Evolutionary conservation across 345 rosid species (phyloP).

Genomic region (Melaleuca quinquenervia): DNA sequence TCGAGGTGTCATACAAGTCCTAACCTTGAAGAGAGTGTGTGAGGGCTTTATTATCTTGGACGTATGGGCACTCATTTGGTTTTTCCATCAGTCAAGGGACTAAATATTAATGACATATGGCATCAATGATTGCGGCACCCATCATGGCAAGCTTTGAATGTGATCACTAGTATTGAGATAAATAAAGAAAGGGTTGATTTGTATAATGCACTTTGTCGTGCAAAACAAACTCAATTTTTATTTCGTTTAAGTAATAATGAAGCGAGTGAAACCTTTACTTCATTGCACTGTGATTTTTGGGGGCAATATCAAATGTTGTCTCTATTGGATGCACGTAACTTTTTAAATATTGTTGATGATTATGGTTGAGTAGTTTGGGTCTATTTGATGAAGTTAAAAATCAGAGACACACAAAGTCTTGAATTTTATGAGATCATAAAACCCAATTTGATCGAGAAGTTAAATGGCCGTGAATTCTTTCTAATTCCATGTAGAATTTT

Average conservation of each 20-base stretch:
- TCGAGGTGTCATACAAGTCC: no score
- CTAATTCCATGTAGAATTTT: not conserved
- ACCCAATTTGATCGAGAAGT: not conserved
- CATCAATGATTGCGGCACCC: not conserved
- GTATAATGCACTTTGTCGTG: not conserved
- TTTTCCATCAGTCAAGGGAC: not conserved
- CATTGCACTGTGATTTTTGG: not conserved
- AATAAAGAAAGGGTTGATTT: not conserved
- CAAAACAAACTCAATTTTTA: not conserved
- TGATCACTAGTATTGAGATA: not conserved
- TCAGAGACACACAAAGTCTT: not conserved
- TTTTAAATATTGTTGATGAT: not conserved
- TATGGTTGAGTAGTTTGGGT: not conserved
- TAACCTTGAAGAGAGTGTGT: not conserved
- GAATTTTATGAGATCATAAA: not conserved
- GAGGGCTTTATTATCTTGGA: not conserved
- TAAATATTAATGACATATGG: not conserved
- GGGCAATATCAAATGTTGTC: not conserved
- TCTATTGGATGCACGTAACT: not conserved
- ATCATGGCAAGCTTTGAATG: not conserved
- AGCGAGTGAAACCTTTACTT: not conserved
- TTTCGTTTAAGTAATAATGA: not conserved
- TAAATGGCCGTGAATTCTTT: not conserved
- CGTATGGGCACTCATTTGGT: not conserved
- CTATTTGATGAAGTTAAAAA: not conserved